A percentile compares a stretch with the other conserved stretches of the same genome.
phyloP scores from a whole-genome alignment of 306 rosid species.

The Macrotyloma uniflorum region DNA sequence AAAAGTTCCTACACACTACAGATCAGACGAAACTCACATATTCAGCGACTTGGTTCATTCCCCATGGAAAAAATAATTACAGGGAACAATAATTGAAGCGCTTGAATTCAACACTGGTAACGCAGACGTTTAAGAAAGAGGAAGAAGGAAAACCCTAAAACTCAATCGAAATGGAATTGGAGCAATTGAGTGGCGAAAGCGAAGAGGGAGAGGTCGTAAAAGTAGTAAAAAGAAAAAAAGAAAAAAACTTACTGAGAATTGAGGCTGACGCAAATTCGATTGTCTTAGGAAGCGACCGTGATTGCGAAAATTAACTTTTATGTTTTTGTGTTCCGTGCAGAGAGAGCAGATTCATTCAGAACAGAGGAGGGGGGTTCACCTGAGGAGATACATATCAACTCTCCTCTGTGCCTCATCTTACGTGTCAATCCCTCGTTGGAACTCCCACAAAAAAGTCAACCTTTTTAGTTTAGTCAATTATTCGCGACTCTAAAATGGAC shows the following conservation, averaged over 20 bases:
- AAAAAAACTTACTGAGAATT: constrained; percentile 56
- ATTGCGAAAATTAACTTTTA: background rate
- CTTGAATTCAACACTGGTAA: background rate
- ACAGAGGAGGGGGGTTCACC: constrained; percentile 50
- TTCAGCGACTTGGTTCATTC: background rate
- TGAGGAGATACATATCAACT: constrained; percentile 52
- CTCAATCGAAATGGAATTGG: constrained; percentile 16
- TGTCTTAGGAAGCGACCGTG: constrained; percentile 42
- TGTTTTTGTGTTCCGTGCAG: constrained; percentile 13
- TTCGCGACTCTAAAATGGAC: background rate
- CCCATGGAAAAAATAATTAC: background rate
- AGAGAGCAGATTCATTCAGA: constrained; percentile 23
- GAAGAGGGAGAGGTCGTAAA: background rate
- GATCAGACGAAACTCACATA: background rate
- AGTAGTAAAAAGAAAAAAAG: constrained; percentile 13
- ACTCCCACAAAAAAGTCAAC: constrained; percentile 37
- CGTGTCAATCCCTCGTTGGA: background rate
- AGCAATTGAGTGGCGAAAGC: background rate
- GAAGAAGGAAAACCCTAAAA: constrained; percentile 42
- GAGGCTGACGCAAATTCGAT: constrained; percentile 44
- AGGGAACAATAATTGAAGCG: background rate
- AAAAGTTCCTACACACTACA: background rate
- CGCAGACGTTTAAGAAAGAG: background rate
- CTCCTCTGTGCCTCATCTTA: constrained; percentile 39
- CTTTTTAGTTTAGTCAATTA: background rate